Base-by-base conservation (phyloP, 768 basidiomycete species). In the Lepiota brunneoincarnata region DNA sequence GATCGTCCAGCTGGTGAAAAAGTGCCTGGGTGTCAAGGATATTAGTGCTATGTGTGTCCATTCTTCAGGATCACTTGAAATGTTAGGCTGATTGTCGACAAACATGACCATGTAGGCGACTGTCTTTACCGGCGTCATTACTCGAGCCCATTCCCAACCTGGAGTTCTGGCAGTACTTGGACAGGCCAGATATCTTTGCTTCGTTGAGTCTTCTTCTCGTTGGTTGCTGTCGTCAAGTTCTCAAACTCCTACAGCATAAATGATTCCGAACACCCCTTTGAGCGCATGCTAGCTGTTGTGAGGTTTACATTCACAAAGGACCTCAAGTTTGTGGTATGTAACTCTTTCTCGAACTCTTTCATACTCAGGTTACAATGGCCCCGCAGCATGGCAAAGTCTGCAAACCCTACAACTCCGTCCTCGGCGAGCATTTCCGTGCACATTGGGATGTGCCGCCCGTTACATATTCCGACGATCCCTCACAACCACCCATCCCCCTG, bases 71-170 rank as follows among this genome's bases (percentile, higher is more conserved):
- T 54, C 47, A 50, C 40, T 49, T 35, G 23, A 18, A 46, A 23
- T 23, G 15, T 6, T 20, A 6, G 23, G 15, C 21, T 52, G 38
- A 41, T 47, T 15, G 54, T 40, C 20, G 23, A 31, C 18, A 41
- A 40, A 39, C 20, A 40, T 53, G 42, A 43, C 21, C 51, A 42
- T 12, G 24, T 53, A 97, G 94, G 83, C 91, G 94, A 44, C 74
- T 98, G 24, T 97, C 94, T 0, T 74, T 98, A 37, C 95, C 95
- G 2, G 94, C 95, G 12, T 95, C 93, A 41, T 71, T 98, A 44
- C 80, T 98, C 39, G 95, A 97, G 67, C 95, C 95, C 3, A 80
- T 95, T 60, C 95, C 95, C 4, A 98, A 98, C 72, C 80, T 98
- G 47, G 95, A 98, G 72, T 98, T 94, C 73, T 97, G 91, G 91